Conservation (phyloP, 2,329 filamentous ascomycete genomes). For the Beauveria sp. region DNA sequence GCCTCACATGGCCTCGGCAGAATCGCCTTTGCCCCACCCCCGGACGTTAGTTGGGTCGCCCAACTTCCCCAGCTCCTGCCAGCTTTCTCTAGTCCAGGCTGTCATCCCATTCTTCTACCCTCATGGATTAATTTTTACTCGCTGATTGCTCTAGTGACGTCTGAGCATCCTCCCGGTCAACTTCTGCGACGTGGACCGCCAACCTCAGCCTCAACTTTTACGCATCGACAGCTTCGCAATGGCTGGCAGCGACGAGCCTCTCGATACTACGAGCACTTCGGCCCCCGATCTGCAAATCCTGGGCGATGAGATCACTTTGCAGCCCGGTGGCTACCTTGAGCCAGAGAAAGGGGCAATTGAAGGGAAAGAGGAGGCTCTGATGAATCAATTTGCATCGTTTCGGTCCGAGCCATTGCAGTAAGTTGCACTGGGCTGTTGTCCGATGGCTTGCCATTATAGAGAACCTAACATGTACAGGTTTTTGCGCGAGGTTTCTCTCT, state of each 20-base stretch:
- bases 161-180: neutral
- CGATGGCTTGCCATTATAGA: too few species aligned
- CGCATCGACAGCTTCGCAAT: constrained; percentile 16
- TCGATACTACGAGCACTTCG: constrained; percentile 31
- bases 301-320: constrained; percentile 65
- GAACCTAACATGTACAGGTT: constrained; percentile 50
- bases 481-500: constrained; percentile 84
- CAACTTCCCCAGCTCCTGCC: constrained; percentile 1
- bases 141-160: neutral
- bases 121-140: neutral
- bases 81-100: neutral
- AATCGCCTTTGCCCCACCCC: constrained; percentile 8
- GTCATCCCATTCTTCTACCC: neutral
- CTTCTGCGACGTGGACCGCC: neutral
- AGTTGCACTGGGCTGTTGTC: neutral
- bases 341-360: constrained; percentile 38
- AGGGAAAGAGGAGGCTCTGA: constrained; percentile 58
- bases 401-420: constrained; percentile 59
- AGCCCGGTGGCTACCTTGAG: constrained; percentile 62
- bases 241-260: constrained; percentile 22
- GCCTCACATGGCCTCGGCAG: constrained; percentile 12
- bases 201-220: neutral
- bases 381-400: constrained; percentile 83
- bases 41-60: neutral
- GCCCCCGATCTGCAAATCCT: constrained; percentile 73